Evolutionary conservation across 805 yeast genomes (phyloP).

Genomic region (Priceomyces medius): DNA sequence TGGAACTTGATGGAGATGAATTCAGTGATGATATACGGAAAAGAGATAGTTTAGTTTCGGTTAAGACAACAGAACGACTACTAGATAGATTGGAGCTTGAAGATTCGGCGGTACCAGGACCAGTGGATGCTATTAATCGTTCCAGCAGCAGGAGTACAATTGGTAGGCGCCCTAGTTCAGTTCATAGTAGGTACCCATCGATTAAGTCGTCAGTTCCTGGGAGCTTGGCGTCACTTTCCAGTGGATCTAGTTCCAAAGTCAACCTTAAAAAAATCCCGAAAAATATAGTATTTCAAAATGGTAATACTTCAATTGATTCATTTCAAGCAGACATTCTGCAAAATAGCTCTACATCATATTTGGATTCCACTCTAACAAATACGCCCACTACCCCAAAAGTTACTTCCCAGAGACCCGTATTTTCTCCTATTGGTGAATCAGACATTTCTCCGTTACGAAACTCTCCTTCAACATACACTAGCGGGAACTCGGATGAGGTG

Average conservation of each 20-base stretch:
- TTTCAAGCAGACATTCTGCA: slow-evolving; percentile 22
- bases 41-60: slow-evolving; percentile 21
- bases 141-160: not conserved
- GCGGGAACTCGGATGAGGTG: not conserved
- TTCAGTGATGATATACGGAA: slow-evolving; percentile 12
- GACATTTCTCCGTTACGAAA: not conserved
- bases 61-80: slow-evolving; percentile 30
- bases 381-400: not conserved
- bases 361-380: not conserved
- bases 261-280: slow-evolving; percentile 16
- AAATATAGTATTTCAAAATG: slow-evolving; percentile 19
- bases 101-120: slow-evolving; percentile 9
- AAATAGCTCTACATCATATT: not conserved
- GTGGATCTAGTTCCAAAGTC: not conserved
- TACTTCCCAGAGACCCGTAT: not conserved
- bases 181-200: slow-evolving; percentile 5
- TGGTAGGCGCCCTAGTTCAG: not conserved
- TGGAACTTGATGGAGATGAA: slow-evolving; percentile 28
- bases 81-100: slow-evolving; percentile 29
- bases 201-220: not conserved
- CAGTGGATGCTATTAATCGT: not conserved
- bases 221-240: not conserved
- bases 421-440: not conserved
- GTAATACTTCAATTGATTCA: slow-evolving; percentile 25
- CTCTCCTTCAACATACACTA: not conserved